phyloP scores from a whole-genome alignment of 345 rosid genomes.

The Boechera divaricarpa region DNA sequence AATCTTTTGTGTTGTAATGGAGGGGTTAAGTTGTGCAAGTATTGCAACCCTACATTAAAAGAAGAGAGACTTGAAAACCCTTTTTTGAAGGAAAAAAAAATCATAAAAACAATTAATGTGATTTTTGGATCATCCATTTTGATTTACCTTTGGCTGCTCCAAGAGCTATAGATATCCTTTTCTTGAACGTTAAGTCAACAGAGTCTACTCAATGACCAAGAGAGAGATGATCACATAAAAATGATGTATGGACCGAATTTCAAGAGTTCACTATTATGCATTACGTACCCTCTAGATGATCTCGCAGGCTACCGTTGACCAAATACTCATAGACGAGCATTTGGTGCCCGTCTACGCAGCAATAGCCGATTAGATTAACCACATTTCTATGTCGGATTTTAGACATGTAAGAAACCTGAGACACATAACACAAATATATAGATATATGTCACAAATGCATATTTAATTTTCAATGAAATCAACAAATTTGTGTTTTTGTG shows the following conservation, averaged over 20 bases:
- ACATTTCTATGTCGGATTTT: constrained; percentile 63
- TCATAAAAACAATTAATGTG: background rate
- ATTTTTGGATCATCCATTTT: background rate
- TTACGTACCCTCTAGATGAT: constrained; percentile 46
- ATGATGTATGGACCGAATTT: background rate
- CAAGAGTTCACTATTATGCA: background rate
- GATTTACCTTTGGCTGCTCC: constrained; percentile 74
- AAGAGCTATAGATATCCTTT: constrained; percentile 53
- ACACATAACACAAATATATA: background rate
- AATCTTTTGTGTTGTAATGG: background rate
- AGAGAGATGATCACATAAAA: background rate
- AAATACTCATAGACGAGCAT: constrained; percentile 65
- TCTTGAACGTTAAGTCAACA: constrained; percentile 61
- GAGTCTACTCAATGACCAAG: constrained; percentile 45
- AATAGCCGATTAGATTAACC: constrained; percentile 52
- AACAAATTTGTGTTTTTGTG: background rate
- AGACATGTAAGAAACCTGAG: constrained; percentile 60
- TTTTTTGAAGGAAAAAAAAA: too few relatives aligned
- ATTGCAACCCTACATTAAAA: background rate
- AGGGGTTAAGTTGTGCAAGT: background rate
- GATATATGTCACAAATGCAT: background rate
- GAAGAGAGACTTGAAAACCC: background rate
- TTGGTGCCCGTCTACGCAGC: constrained; percentile 40
- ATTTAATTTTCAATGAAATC: background rate
- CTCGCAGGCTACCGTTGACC: constrained; percentile 10